These are phyloP conservation scores for Boletus eberwhitei DNA, from an alignment of 768 basidiomycete species.

Conservation along the genomic window DNA sequence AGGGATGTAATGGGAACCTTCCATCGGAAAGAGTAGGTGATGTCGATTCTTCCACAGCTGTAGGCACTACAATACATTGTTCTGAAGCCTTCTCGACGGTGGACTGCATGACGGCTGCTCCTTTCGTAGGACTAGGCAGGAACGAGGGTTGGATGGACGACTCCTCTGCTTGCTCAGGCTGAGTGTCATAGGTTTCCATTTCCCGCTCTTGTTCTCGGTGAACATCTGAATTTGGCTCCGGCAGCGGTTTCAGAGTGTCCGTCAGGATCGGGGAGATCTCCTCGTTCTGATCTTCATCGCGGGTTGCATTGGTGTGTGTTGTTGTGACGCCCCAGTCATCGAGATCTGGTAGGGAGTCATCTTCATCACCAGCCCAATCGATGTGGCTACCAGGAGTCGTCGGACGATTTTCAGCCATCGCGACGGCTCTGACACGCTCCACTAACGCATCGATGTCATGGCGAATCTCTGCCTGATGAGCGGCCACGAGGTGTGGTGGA, in stretches of 20 bases:
- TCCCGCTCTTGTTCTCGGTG: constrained; percentile 20
- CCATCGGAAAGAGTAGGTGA: constrained; percentile 10
- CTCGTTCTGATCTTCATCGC: constrained; percentile 32
- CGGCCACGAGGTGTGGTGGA: constrained; percentile 51
- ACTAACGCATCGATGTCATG: constrained; percentile 74
- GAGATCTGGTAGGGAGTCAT: constrained; percentile 74
- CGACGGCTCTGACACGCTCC: constrained; percentile 69
- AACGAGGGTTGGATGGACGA: constrained; percentile 8
- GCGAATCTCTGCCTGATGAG: constrained; percentile 45
- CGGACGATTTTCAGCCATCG: constrained; percentile 66
- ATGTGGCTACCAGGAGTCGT: constrained; percentile 75
- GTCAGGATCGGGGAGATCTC: constrained; percentile 68
- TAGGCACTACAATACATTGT: constrained; percentile 14
- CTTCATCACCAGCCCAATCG: constrained; percentile 88
- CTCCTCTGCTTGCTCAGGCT: constrained; percentile 4
- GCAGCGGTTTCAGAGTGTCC: constrained; percentile 58
- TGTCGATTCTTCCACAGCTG: constrained; percentile 5
- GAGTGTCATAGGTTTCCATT: constrained; percentile 18
- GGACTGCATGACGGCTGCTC: background rate
- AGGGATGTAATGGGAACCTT: constrained; percentile 39
- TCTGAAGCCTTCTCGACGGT: constrained; percentile 12
- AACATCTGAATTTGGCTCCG: constrained; percentile 40
- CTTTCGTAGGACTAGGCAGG: constrained; percentile 3
- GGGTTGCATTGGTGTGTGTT: constrained; percentile 27
- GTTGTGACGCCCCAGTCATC: constrained; percentile 80